phyloP scores from a whole-genome alignment of 192 early-diverging fungal genomes.

The Geranomyces michiganensis region DNA sequence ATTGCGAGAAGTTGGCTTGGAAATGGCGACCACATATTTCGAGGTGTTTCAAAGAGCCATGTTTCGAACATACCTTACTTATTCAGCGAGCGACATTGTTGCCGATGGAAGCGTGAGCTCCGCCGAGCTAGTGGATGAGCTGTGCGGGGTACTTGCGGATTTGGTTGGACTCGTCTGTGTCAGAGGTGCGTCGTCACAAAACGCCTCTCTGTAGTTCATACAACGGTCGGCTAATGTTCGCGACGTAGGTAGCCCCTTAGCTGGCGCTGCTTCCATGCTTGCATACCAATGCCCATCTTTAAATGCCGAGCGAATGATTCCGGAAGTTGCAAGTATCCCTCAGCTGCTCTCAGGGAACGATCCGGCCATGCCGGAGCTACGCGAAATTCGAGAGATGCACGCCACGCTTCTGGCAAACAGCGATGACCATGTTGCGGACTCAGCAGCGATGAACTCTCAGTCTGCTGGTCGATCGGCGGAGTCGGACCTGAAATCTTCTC shows the following conservation, averaged over 20 bases:
- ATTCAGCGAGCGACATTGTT: slow-evolving; percentile 1
- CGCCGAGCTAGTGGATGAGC: slow-evolving; percentile 11
- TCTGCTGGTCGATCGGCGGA: not conserved
- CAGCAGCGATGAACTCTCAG: not conserved
- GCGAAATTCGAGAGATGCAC: slow-evolving; percentile 4
- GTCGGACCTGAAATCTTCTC: not conserved
- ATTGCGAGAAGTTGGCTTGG: not conserved
- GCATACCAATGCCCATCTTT: slow-evolving; percentile 16
- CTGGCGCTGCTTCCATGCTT: slow-evolving; percentile 11
- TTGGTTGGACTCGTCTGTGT: slow-evolving; percentile 30
- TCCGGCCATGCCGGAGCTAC: not conserved
- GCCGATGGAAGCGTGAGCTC: not conserved
- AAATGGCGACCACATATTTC: slow-evolving; percentile 28
- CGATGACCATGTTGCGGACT: not conserved
- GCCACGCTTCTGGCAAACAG: not conserved
- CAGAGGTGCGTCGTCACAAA: slow-evolving; percentile 13
- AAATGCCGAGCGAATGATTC: slow-evolving; percentile 21
- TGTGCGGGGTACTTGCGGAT: slow-evolving; percentile 14
- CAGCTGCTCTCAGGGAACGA: not conserved
- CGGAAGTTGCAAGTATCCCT: not conserved
- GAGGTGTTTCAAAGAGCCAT: slow-evolving; percentile 26
- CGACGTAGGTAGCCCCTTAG: slow-evolving; percentile 26
- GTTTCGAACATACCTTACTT: slow-evolving; percentile 13
- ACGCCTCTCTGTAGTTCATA: not conserved
- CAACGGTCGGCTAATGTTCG: not conserved